Evolutionary conservation across 2,329 filamentous ascomycete species (phyloP).

Genomic region (Thermomyces lanuginosus): DNA sequence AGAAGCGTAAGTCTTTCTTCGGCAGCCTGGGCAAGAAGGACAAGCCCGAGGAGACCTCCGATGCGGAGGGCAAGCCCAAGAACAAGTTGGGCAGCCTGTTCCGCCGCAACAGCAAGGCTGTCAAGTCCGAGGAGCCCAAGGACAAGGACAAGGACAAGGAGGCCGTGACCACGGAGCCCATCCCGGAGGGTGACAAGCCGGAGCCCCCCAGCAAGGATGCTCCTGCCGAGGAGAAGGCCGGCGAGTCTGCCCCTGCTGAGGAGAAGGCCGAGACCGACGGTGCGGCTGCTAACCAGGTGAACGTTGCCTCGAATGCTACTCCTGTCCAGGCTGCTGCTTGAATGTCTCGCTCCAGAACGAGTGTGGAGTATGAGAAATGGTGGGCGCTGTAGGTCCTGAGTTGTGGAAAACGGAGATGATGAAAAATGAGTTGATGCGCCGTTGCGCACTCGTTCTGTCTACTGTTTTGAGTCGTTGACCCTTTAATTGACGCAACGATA

Average conservation of each 20-base stretch:
- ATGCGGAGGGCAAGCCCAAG: constrained; percentile 29
- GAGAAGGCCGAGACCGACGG: constrained; percentile 12
- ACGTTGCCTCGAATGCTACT: constrained; percentile 16
- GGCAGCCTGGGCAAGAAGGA: constrained; percentile 38
- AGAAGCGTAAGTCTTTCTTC: constrained; percentile 39
- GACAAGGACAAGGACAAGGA: constrained; percentile 16
- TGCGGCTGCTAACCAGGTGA: constrained; percentile 14
- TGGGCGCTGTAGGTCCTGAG: too few species aligned
- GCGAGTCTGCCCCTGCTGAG: constrained; percentile 12
- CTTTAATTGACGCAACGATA: constrained; percentile 13
- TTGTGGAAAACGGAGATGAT: too few species aligned
- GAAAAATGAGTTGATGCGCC: constrained; percentile 13
- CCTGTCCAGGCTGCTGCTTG: constrained; percentile 29
- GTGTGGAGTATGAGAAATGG: constrained; percentile 27
- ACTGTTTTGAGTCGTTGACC: constrained; percentile 4
- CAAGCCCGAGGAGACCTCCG: constrained; percentile 33
- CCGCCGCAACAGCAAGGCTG: constrained; percentile 33
- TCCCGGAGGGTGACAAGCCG: constrained; percentile 13
- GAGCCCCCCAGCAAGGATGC: constrained; percentile 9
- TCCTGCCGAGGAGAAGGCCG: constrained; percentile 13
- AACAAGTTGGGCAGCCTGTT: constrained; percentile 33
- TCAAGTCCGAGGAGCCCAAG: constrained; percentile 27
- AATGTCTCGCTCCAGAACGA: constrained; percentile 18
- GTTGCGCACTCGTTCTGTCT: constrained; percentile 12
- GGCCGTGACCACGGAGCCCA: constrained; percentile 14